Evolutionary conservation across 805 yeast genomes (phyloP), one percentile per base, ranked within the genome.

Genomic region (Dipodascopsis tothii): DNA sequence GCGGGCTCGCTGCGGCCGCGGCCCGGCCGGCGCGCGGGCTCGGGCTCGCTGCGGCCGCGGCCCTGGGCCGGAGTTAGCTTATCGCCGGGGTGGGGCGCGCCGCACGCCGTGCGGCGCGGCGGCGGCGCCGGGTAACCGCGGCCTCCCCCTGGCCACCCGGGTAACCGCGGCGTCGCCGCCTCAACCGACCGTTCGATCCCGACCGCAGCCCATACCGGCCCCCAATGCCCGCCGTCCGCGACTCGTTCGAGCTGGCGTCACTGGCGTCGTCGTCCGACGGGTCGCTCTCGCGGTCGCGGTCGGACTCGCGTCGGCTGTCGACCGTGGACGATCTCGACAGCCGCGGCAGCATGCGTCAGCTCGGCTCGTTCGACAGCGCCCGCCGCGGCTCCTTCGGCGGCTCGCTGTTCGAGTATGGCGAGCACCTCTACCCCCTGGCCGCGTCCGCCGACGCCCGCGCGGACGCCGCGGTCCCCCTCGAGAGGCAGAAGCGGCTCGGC

Each of bases 211-310:
- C n/a, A n/a, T n/a, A n/a, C n/a, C n/a, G n/a, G n/a, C n/a, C n/a
- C n/a, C n/a, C n/a, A n/a, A n/a, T n/a, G n/a, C n/a, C n/a, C n/a
- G n/a, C n/a, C n/a, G n/a, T n/a, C n/a, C 30, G 30, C 21, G 65
- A 61, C 44, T 60, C 64, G 16, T 45, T 61, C 22, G 65, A 61
- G 47, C 55, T 61, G 32, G 57, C 58, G 20, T 62, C 65, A 19
- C 46, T 61, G 37, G 65, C 63, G 7, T 57, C 64, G 11, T 55
- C 62, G 4, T 55, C 50, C 3, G 46, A 23, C 4, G 22, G 30
- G 16, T 17, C n/a, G 33, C 16, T 5, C 27, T 21, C 16, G 14
- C 19, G 17, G 19, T 37, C 50, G 14, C 37, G 39, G 17, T 34
- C 41, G 9, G 38, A 33, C 23, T 22, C 39, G 23, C 39, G 23